Base-by-base conservation (phyloP, 345 rosid species). In the Camelina neglecta region DNA sequence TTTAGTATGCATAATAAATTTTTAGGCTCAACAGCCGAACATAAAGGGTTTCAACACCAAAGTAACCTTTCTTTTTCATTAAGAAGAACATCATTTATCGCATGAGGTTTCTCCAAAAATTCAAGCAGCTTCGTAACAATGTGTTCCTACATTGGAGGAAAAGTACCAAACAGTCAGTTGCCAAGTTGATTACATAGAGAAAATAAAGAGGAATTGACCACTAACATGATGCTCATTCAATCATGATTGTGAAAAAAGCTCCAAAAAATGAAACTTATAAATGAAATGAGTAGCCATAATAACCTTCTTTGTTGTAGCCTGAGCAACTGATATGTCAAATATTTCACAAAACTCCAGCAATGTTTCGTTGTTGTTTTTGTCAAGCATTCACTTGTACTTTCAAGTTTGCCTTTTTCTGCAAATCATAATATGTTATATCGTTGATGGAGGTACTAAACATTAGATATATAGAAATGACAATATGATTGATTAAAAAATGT, bases 301-400 rank as follows among this genome's bases (percentile, higher is more conserved):
- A 42, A 92, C 98, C 98, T 94, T 94, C 88, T 81, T 90, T 55
- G 85, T 76, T 7, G 93, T 79, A 65, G 87, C 35, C 83, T 83
- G 92, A 50, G 85, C 66, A 76, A 87, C 63, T n/a, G 85, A 64
- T 70, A 94, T 69, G 87, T 94, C 97, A 49, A 94, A 87, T 41
- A 94, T 49, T 71, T 94, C 98, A 55, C 98, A 94, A 42, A 92
- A 80, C 70, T 94, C 98, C 65, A 85, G 31, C 81, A 94, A 47
- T 80, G 83, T 92, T 82, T 94, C 98, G 74, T 90, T 94, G 80
- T 81, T 86, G 76, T 83, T 83, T 86, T 94, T 94, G 77, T 92
- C 97, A 73, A 94, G 66, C 82, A n/a, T 87, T 94, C 18, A 92
- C 98, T 77, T 83, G 88, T 23, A 90, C 84, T 85, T 83, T 94